phyloP scores from a whole-genome alignment of 2,329 filamentous ascomycete genomes.

The Teratosphaeria viscida region DNA sequence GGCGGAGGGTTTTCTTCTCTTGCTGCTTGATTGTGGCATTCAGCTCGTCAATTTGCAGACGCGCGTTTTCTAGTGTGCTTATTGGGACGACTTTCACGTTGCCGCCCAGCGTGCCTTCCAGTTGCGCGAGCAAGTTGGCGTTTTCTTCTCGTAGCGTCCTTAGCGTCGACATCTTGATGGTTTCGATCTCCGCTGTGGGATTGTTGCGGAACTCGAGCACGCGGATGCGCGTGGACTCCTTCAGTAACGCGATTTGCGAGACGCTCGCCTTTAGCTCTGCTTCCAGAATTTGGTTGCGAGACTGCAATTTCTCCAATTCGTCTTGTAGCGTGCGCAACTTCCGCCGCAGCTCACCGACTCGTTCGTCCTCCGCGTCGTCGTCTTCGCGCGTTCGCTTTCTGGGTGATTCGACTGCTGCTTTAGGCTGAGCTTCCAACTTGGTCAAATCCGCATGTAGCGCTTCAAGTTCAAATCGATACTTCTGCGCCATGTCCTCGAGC shows the following conservation, averaged over 20 bases:
- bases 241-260: slow-evolving; percentile 59
- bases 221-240: slow-evolving; percentile 63
- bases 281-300: slow-evolving; percentile 58
- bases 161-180: slow-evolving; percentile 72
- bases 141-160: slow-evolving; percentile 74
- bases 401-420: slow-evolving; percentile 48
- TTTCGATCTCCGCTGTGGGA: slow-evolving; percentile 75
- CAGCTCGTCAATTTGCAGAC: slow-evolving; percentile 60
- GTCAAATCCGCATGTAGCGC: slow-evolving; percentile 64
- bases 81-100: slow-evolving; percentile 58
- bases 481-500: slow-evolving; percentile 74
- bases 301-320: slow-evolving; percentile 59
- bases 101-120: slow-evolving; percentile 38
- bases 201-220: slow-evolving; percentile 84
- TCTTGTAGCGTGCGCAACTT: slow-evolving; percentile 82
- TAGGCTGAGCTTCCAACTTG: slow-evolving; percentile 47
- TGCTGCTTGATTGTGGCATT: slow-evolving; percentile 44
- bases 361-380: slow-evolving; percentile 51
- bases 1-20: slow-evolving; percentile 72
- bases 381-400: slow-evolving; percentile 31
- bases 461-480: slow-evolving; percentile 74
- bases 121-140: slow-evolving; percentile 63
- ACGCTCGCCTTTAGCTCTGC: slow-evolving; percentile 63
- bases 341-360: slow-evolving; percentile 70
- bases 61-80: slow-evolving; percentile 63